Percentiles rank a stretch among this genome's conserved stretches.
Conservation (phyloP, 352 stramenopile genomes). For the Pythium volutum region DNA sequence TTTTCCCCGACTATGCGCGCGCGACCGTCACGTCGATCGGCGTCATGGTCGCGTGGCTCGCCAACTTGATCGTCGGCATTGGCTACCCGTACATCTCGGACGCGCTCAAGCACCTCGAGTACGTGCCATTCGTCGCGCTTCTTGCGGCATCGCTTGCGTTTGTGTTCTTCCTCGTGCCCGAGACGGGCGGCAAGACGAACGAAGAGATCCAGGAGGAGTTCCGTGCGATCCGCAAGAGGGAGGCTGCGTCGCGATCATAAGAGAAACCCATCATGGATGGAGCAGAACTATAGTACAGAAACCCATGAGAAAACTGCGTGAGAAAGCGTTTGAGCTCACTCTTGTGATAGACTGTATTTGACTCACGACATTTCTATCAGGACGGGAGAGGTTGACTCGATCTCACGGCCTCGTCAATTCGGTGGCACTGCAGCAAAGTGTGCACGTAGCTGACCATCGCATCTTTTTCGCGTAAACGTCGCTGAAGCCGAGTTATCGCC, state of each 20-base stretch:
- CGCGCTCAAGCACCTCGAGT: conserved; percentile 36
- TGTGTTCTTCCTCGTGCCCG: conserved; percentile 21
- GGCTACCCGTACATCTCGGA: conserved; percentile 54
- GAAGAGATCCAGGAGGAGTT: conserved; percentile 29
- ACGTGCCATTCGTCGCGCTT: conserved; percentile 26
- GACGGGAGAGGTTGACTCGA: neutral
- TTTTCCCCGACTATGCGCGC: conserved; percentile 58
- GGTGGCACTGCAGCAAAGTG: conserved; percentile 4
- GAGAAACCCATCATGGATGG: neutral
- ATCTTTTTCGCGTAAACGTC: neutral
- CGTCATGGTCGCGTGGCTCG: conserved; percentile 31
- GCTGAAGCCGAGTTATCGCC: neutral
- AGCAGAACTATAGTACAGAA: too few relatives aligned
- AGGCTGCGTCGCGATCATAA: conserved; percentile 4
- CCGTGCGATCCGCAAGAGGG: conserved; percentile 21
- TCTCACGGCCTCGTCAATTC: neutral
- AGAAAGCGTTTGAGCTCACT: too few relatives aligned
- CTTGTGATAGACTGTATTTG: too few relatives aligned
- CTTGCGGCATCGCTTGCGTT: conserved; percentile 15
- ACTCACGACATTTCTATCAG: too few relatives aligned
- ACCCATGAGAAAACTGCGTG: neutral
- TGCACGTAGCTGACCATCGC: neutral
- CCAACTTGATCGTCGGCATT: conserved; percentile 51
- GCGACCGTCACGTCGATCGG: conserved; percentile 13
- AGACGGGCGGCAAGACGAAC: conserved; percentile 22